Evolutionary conservation across 176 grass and related monocot species (phyloP).

Genomic region (Oropetium thomaeum): DNA sequence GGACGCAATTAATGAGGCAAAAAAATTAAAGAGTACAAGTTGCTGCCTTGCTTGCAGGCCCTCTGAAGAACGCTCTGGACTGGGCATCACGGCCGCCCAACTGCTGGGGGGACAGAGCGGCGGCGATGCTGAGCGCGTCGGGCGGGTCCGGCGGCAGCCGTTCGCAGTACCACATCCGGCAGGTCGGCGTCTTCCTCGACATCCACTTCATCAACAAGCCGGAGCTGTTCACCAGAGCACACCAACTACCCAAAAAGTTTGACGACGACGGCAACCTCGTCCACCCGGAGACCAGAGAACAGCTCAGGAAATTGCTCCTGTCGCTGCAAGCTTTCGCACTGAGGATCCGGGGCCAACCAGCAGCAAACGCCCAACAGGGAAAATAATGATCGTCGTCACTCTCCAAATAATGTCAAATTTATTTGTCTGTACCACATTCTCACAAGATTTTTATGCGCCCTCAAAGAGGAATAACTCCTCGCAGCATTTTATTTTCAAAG

Average conservation of each 20-base stretch:
- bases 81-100: conserved; percentile 72
- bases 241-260: conserved; percentile 45
- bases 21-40: no score
- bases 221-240: conserved; percentile 51
- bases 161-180: conserved; percentile 71
- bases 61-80: conserved; percentile 86
- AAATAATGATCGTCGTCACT: not conserved
- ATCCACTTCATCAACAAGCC: conserved; percentile 94
- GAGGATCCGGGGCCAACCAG: conserved; percentile 37
- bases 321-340: conserved; percentile 57
- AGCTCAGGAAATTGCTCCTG: conserved; percentile 51
- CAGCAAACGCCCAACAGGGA: not conserved
- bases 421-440: no score
- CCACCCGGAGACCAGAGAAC: conserved; percentile 44
- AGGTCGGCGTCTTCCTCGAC: conserved; percentile 65
- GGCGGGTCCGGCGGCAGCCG: conserved; percentile 59
- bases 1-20: no score
- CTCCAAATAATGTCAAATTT: not conserved
- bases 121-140: conserved; percentile 57
- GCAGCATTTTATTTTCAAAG: no score
- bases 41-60: no score
- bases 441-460: no score
- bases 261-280: conserved; percentile 62
- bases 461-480: no score
- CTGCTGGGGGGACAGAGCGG: conserved; percentile 61